Base-by-base conservation (phyloP, 2,329 filamentous ascomycete species). In the Arthrobotrys conoides region DNA sequence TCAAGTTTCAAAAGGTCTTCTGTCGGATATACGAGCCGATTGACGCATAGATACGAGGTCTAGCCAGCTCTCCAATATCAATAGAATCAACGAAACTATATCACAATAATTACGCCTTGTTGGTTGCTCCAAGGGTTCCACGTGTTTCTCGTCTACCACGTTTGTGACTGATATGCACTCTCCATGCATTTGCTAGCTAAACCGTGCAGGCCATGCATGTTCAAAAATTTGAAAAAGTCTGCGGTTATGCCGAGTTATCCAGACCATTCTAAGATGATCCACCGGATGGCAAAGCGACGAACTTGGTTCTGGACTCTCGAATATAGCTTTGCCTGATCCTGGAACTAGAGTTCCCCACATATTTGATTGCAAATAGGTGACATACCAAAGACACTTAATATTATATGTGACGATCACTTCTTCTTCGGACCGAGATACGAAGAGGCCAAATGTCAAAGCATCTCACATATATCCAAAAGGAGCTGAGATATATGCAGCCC, bases 121-220 rank as follows among this genome's bases (percentile, higher is more conserved):
- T 24, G 44, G 22, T 61, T 22, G 33, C 24, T 41, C 57, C 70
- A 59, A 61, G 70, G 63, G 48, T 59, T 33, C 61, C 70, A 73
- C 70, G 70, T 73, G 61, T 66, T 73, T 57, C 41, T 67, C 70
- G 61, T 73, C 68, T 67, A 67, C 70, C 70, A 73, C 70, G 70
- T 73, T 71, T 73, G 70, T 73, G 70, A 66, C 41, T 66, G 30
- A 57, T 30, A 30, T 59, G 68, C 57, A 64, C 16, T 24, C 3
- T 44, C 12, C 18, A 61, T 61, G 55, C 55, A 61, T 33, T 33
- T 57, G 10, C 24, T 46, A 14, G 48, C 16, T 51, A 22, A 20
- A 33, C 22, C n/a, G n/a, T 71, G 68, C 57, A 20, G 57, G 20
- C 14, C 63, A 36, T 49, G 48, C 48, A 51, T 51, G 48, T 27